phyloP scores from a whole-genome alignment of 352 stramenopile genomes.

The Globisporangium nagaii region DNA sequence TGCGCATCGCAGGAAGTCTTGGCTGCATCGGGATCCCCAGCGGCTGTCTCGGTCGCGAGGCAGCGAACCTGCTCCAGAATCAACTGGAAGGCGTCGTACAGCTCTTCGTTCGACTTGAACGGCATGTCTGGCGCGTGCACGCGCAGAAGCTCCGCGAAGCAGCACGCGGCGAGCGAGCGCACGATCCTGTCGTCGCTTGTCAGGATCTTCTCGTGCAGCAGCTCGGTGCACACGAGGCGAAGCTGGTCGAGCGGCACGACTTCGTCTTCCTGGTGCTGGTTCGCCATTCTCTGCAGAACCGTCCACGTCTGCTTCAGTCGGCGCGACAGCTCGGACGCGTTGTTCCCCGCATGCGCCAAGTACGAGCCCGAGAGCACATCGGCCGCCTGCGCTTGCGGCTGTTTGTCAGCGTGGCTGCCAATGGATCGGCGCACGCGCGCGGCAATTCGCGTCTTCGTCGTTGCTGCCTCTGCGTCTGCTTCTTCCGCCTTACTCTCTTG shows the following conservation, averaged over 20 bases:
- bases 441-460: not conserved
- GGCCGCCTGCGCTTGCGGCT: not conserved
- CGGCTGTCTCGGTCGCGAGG: constrained; percentile 18
- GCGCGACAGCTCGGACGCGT: constrained; percentile 34
- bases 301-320: constrained; percentile 50
- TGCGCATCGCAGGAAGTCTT: constrained; percentile 33
- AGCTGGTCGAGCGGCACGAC: constrained; percentile 29
- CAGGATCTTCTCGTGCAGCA: constrained; percentile 49
- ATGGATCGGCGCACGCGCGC: not conserved
- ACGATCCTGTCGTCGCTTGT: constrained; percentile 45
- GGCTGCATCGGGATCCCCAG: not conserved
- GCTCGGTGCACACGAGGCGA: constrained; percentile 39
- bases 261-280: constrained; percentile 37
- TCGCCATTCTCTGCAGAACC: constrained; percentile 32
- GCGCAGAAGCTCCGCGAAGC: constrained; percentile 67
- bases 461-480: not conserved
- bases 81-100: constrained; percentile 71
- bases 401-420: not conserved
- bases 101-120: constrained; percentile 56
- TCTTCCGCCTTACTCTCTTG: not conserved
- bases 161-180: constrained; percentile 58
- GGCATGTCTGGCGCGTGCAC: constrained; percentile 58
- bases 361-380: constrained; percentile 15
- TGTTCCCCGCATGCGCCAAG: constrained; percentile 23
- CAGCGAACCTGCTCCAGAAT: constrained; percentile 52